Base-by-base conservation (phyloP, 768 basidiomycete species). In the Sporobolomyces pararoseus region DNA sequence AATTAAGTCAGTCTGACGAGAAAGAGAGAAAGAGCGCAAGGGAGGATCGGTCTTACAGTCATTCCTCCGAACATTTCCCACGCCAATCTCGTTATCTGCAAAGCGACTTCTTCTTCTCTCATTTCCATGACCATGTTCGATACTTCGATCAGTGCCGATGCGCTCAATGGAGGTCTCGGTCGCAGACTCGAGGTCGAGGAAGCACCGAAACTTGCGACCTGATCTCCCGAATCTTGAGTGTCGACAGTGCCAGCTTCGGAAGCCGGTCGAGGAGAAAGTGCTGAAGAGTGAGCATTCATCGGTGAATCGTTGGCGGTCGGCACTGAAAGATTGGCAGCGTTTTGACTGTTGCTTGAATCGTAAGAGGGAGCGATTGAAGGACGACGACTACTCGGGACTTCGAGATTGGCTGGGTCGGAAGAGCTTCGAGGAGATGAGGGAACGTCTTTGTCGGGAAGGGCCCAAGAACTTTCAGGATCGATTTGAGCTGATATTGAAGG, bases 41-140 rank as follows among this genome's bases (percentile, higher is more conserved):
- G 21, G 5, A 4, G 12, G 5, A 7, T 16, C 1, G 19, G 63
- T 70, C 39, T 46, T 34, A 76, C 75, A 25, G 65, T 65, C 66
- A 77, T 78, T 0, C 57, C 63, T 6, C 68, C 53, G 23, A 76
- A 77, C 57, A 66, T 59, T 44, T 73, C 53, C 77, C 77, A 78
- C 1, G 76, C 63, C 19, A 76, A 44, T 44, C 74, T 57, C 27
- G 76, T 76, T 19, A 78, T 76, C 58, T 76, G 75, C 27, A 31
- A 19, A 10, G 76, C 77, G 9, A 77, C 37, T 7, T 63, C 63
- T 27, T 74, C 57, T 35, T 68, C 71, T 2, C 71, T 57, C 54
- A 72, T 32, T 31, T 71, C 73, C 31, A 70, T 17, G 25, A 77
- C 32, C 23, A 54, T 66, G 54, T 77, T 69, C 10, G 69, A 68